Evolutionary conservation across 2,329 filamentous ascomycete species (phyloP), one percentile per base, ranked within the genome.

Genomic region (Stagonosporopsis chrysanthemi): DNA sequence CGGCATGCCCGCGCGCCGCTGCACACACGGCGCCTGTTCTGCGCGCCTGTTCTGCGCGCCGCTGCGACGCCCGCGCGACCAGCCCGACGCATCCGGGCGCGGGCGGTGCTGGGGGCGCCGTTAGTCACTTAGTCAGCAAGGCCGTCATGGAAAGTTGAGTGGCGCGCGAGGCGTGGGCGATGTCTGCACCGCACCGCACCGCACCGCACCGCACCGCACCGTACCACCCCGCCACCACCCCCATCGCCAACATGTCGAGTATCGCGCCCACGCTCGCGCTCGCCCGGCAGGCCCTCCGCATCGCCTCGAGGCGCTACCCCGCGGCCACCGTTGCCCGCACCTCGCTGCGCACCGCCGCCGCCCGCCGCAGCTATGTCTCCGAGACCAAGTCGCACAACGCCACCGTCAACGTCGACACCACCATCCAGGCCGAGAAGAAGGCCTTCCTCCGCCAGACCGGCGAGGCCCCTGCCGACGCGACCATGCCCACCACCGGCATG

Each of bases 391-490:
- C 87, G 64, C 88, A 91, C 68, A 85, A 87, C 77, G 91, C 92
- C 47, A 91, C 92, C 74, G 90, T 97, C 71, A 88, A 86, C 68
- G 80, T 92, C 56, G 92, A 97, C 70, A 90, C 89, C 11, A 88
- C 92, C 58, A 93, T 97, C 78, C 90, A 90, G 76, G 83, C 92
- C 59, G 92, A 97, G 66, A 92, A 94, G 79, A 90, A 90, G 76
- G 88, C 90, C 29, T 95, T 96, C 64, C 72, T 86, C 51, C 77
- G 82, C 31, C 76, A 87, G 76, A 86, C 84, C 8, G 85, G 85
- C 28, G 75, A 81, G 53, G 73, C 77, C 46, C 80, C 84, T 2
- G 75, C 81, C 47, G 79, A 84, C 77, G 86, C 88, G 60, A 80
- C 84, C 17, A 83, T 89, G 69, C 83, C 87, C 12, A 81, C 83